Evolutionary conservation across 176 grass and related monocot genomes (phyloP), one percentile per base, ranked within the genome.

Genomic region (Alloteropsis semialata): DNA sequence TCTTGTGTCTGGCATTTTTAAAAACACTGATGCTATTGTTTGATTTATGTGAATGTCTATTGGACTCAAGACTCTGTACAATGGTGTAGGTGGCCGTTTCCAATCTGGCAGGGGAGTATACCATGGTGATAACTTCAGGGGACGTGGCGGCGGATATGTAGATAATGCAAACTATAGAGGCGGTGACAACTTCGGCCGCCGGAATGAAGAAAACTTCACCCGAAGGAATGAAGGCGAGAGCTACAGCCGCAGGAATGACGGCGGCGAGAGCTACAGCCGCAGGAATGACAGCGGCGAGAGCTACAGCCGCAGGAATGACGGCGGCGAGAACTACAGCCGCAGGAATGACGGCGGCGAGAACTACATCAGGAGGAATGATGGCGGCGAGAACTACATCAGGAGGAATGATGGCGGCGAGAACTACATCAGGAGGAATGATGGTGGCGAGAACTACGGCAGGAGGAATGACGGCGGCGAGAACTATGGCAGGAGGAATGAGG

Each of bases 91-190:
- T 36, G 56, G 66, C 0, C 84, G 50, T 15, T 89, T 84, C 65
- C 89, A 83, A 46, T 55, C 77, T 27, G 86, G 86, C 33, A 89
- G 86, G 77, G 89, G 86, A 36, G 37, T 10, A 16, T 84, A 84
- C 80, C 81, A 81, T n/a, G 79, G 89, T 21, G 92, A 90, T 10
- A 88, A 82, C 77, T 93, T 83, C 74, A 78, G 89, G 65, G 92
- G 88, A 34, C 86, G 84, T 21, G 80, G 69, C 28, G 70, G 76
- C 7, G 54, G 83, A 30, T 90, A 78, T 34, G 10, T 7, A 18
- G 70, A 82, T 73, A 90, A 49, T 34, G 65, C 5, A 10, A 72
- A 57, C 82, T 93, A 88, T 68, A 83, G 88, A n/a, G 85, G 85
- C 0, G 78, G 29, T 1, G 73, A 84, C 48, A 81, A 75, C 73